Conservation (phyloP, 106 monocot genomes). For the Xerophyta viscosa region DNA sequence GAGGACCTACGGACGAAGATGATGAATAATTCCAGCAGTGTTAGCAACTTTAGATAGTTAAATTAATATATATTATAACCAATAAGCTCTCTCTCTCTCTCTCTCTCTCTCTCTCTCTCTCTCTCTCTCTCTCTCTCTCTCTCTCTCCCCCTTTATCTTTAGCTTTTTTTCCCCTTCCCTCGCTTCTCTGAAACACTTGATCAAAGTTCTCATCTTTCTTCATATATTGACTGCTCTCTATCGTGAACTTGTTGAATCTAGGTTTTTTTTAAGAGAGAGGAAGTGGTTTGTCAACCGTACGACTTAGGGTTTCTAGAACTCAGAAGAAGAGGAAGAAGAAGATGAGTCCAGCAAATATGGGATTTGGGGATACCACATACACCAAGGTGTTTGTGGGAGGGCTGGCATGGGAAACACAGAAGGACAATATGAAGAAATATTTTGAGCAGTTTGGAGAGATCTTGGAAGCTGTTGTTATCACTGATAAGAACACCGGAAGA, state of each 20-base stretch:
- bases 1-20: too few relatives aligned
- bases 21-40: slow-evolving; percentile 2
- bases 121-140: slow-evolving; percentile 5
- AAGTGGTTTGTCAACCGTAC: neutral
- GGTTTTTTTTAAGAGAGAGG: neutral
- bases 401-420: slow-evolving; percentile 88
- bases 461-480: slow-evolving; percentile 92
- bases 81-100: neutral
- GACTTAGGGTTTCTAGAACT: neutral
- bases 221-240: neutral
- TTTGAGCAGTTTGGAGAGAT: slow-evolving; percentile 98
- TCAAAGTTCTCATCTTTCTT: slow-evolving; percentile 1
- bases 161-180: slow-evolving; percentile 2
- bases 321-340: slow-evolving; percentile 6
- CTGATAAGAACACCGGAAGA: slow-evolving; percentile 89
- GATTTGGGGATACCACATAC: slow-evolving; percentile 80
- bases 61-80: neutral
- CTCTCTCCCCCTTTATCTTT: neutral
- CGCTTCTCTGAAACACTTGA: neutral
- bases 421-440: slow-evolving; percentile 85
- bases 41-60: neutral
- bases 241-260: neutral
- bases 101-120: neutral
- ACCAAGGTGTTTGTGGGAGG: slow-evolving; percentile 97
- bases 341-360: slow-evolving; percentile 44